A percentile compares a stretch with the other conserved stretches of the same genome.
These are phyloP conservation scores for Magnolia changhungtana DNA, from an alignment of 164 flowering plant species.

Conservation along the genomic window DNA sequence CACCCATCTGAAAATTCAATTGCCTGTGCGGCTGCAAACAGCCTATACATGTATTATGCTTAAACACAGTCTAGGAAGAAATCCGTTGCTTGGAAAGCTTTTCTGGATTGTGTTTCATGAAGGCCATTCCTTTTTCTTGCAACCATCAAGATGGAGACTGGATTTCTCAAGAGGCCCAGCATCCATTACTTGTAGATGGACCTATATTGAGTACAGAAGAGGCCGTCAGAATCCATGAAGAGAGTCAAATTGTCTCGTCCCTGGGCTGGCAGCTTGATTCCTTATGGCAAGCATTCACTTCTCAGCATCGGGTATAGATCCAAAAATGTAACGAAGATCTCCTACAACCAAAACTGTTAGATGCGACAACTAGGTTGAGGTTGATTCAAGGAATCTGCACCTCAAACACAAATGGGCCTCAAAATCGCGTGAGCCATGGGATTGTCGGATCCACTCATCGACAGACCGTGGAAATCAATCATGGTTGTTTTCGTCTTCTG, in stretches of 20 bases:
- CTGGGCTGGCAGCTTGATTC: constrained; percentile 28
- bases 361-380: background rate
- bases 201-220: constrained; percentile 22
- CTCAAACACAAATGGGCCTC: constrained; percentile 1
- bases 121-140: constrained; percentile 8
- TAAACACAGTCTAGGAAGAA: constrained; percentile 24
- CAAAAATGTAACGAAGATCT: constrained; percentile 54
- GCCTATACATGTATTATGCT: constrained; percentile 97
- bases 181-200: constrained; percentile 11
- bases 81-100: constrained; percentile 20
- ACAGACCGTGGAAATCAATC: background rate
- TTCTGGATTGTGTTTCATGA: constrained; percentile 34
- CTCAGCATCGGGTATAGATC: constrained; percentile 41
- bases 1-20: constrained; percentile 90
- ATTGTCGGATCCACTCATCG: background rate
- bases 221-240: constrained; percentile 23
- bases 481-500: background rate
- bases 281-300: constrained; percentile 36
- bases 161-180: constrained; percentile 24
- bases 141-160: constrained; percentile 22
- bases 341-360: constrained; percentile 25
- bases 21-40: constrained; percentile 99
- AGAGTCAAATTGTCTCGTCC: background rate
- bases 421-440: background rate
- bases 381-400: background rate